These are phyloP conservation scores for Barbatosphaeria neglecta DNA, from an alignment of 495 filamentous ascomycete species.

Conservation along the genomic window DNA sequence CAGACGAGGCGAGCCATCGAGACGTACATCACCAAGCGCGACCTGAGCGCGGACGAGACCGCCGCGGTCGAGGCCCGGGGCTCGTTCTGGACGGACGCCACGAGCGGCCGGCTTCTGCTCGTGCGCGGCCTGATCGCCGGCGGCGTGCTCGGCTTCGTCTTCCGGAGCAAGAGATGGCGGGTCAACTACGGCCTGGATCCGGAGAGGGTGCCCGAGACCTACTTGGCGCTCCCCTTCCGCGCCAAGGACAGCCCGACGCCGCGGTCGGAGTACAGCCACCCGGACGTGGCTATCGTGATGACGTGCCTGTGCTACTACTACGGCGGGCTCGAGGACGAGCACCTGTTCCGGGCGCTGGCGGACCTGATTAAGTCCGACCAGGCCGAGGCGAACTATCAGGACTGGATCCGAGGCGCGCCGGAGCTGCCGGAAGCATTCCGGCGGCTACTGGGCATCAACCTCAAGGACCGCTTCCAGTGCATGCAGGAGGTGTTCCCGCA, in stretches of 20 bases:
- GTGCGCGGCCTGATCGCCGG: constrained; percentile 49
- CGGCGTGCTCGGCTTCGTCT: constrained; percentile 41
- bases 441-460: constrained; percentile 45
- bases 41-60: constrained; percentile 18
- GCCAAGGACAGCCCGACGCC: constrained; percentile 55
- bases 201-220: constrained; percentile 24
- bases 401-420: constrained; percentile 34
- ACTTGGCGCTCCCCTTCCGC: constrained; percentile 60
- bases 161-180: constrained; percentile 50
- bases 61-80: constrained; percentile 17
- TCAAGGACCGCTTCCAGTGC: constrained; percentile 38
- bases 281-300: constrained; percentile 56
- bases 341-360: constrained; percentile 38
- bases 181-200: constrained; percentile 55
- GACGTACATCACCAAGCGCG: constrained; percentile 29
- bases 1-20: constrained; percentile 22
- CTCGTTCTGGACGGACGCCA: constrained; percentile 22
- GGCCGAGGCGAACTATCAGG: constrained; percentile 39
- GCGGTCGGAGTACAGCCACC: constrained; percentile 62
- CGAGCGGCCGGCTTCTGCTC: constrained; percentile 35
- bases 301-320: constrained; percentile 64
- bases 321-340: constrained; percentile 40
- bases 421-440: constrained; percentile 25
- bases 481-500: constrained; percentile 35
- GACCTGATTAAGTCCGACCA: constrained; percentile 45